A percentile compares a stretch with the other conserved stretches of the same genome.
Conservation (phyloP, 257 asterid species). For the Echium plantagineum region DNA sequence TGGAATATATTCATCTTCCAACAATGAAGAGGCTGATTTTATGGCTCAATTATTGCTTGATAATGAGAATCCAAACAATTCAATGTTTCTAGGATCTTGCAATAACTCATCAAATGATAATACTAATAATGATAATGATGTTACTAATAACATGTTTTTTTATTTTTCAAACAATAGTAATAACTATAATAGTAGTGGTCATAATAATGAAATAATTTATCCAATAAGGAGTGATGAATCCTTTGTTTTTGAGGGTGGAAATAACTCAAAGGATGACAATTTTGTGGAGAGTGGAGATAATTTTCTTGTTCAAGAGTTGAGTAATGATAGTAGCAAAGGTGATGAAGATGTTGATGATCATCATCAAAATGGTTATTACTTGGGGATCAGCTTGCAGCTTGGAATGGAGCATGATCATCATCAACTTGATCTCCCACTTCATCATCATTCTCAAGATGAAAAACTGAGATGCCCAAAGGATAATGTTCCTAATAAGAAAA, state of each 20-base stretch:
- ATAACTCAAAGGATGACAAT: too few species aligned
- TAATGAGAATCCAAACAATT: conserved; percentile 20
- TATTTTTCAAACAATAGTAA: conserved; percentile 20
- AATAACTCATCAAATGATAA: too few species aligned
- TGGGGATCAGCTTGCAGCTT: conserved; percentile 2
- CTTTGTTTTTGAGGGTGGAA: too few species aligned
- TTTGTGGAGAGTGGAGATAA: too few species aligned
- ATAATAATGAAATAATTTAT: background rate
- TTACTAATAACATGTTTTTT: conserved; percentile 9
- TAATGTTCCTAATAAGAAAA: conserved; percentile 21
- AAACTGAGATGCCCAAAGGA: too few species aligned
- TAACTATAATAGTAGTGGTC: conserved; percentile 14
- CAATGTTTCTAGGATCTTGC: too few species aligned
- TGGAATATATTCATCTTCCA: conserved; percentile 19
- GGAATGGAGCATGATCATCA: conserved; percentile 4
- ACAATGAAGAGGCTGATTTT: conserved; percentile 37
- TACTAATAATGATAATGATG: conserved; percentile 1
- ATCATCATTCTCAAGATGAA: background rate
- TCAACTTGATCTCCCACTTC: conserved; percentile 6
- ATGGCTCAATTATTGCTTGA: conserved; percentile 38
- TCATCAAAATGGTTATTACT: background rate
- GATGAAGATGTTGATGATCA: conserved; percentile 13
- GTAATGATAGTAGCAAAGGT: conserved; percentile 21
- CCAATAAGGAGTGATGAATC: too few species aligned
- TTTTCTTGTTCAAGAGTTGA: background rate